Evolutionary conservation across 2,329 filamentous ascomycete genomes (phyloP).

Genomic region (Fusarium sp.): DNA sequence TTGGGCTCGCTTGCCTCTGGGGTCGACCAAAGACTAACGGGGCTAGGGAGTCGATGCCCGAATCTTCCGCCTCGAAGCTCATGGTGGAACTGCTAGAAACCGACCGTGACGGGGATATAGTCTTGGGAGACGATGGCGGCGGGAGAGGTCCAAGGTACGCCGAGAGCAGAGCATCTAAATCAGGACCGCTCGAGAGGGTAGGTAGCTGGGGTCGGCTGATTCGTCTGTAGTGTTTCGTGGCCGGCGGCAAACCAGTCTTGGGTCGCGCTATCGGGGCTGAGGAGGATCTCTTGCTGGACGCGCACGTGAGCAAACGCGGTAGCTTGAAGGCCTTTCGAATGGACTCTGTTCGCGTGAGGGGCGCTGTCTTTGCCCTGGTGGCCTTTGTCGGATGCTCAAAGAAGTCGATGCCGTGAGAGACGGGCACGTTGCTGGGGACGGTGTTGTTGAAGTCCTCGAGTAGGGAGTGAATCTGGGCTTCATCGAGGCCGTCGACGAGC

Average conservation of each 20-base stretch:
- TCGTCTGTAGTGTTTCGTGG: constrained; percentile 33
- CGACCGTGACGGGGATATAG: constrained; percentile 33
- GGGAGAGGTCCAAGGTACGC: constrained; percentile 35
- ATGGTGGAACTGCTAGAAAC: constrained; percentile 37
- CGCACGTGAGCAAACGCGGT: constrained; percentile 31
- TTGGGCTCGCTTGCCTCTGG: constrained; percentile 28
- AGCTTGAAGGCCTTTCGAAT: constrained; percentile 37
- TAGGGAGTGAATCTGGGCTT: constrained; percentile 35
- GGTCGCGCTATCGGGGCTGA: constrained; percentile 30
- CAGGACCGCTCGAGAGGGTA: constrained; percentile 25
- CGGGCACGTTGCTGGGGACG: constrained; percentile 37
- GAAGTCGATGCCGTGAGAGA: constrained; percentile 36
- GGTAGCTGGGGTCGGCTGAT: constrained; percentile 41
- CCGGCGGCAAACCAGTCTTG: constrained; percentile 26
- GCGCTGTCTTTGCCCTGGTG: constrained; percentile 23
- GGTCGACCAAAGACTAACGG: constrained; percentile 37
- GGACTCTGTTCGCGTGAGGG: constrained; percentile 22
- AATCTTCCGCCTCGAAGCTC: constrained; percentile 37
- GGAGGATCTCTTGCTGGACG: constrained; percentile 33
- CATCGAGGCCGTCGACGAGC: constrained; percentile 38
- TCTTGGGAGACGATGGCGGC: constrained; percentile 16
- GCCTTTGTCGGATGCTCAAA: constrained; percentile 28
- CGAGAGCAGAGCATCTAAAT: constrained; percentile 34
- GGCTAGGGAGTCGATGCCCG: constrained; percentile 25
- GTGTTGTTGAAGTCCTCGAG: constrained; percentile 40